Evolutionary conservation across 192 early-diverging fungal species (phyloP).

Genomic region (Coemansia sp.): DNA sequence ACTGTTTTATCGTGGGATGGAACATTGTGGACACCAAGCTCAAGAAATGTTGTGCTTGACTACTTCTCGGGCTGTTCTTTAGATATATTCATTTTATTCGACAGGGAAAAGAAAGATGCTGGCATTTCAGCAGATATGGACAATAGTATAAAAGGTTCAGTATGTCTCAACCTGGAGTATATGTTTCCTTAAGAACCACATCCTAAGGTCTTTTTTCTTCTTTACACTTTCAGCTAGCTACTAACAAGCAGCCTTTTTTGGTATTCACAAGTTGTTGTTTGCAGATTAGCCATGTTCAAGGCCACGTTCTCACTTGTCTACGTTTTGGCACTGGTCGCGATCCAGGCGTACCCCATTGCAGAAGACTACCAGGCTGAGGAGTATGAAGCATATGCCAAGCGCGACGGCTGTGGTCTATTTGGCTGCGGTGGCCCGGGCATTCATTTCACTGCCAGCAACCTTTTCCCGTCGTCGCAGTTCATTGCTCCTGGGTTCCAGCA

Average conservation of each 20-base stretch:
- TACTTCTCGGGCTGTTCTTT: too few species aligned
- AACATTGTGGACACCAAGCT: too few species aligned
- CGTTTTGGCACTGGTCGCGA: slow-evolving; percentile 7
- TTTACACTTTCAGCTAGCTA: neutral
- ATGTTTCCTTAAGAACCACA: too few species aligned
- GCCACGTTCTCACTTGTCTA: slow-evolving; percentile 5
- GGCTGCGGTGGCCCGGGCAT: slow-evolving; percentile 6
- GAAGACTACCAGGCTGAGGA: neutral
- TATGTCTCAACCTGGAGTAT: too few species aligned
- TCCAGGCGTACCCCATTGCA: slow-evolving; percentile 3
- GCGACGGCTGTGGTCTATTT: slow-evolving; percentile 5
- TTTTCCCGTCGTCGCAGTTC: slow-evolving; percentile 21
- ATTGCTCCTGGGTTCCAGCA: slow-evolving; percentile 14
- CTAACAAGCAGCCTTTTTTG: neutral
- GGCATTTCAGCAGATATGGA: too few species aligned
- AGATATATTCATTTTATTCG: too few species aligned
- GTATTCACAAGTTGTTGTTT: neutral
- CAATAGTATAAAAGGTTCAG: slow-evolving; percentile 35
- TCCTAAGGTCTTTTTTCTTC: slow-evolving; percentile 35
- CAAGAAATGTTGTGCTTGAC: too few species aligned
- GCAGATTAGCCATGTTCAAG: slow-evolving; percentile 25
- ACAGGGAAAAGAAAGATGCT: too few species aligned
- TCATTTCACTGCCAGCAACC: slow-evolving; percentile 4
- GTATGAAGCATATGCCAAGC: neutral
- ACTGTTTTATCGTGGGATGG: neutral